These are phyloP conservation scores for Tetradesmus lagerheimii DNA, from an alignment of 139 green algal genomes.

Conservation along the genomic window DNA sequence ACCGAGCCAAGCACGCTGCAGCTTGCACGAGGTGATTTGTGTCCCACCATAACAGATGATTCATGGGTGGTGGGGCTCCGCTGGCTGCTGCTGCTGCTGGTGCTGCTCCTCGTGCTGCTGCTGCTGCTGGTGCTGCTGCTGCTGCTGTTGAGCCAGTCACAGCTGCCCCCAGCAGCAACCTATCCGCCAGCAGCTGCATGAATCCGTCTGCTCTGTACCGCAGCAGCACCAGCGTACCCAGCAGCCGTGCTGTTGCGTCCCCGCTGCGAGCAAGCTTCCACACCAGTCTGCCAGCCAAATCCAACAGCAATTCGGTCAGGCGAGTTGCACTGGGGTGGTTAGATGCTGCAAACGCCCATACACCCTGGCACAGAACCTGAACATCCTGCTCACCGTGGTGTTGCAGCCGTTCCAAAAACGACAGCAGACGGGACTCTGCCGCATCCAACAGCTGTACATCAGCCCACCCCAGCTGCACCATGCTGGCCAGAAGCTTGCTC, in stretches of 20 bases:
- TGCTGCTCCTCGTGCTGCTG: not conserved
- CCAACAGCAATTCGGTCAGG: not conserved
- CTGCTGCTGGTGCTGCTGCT: not conserved
- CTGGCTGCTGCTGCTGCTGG: not conserved
- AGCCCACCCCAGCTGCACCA: not conserved
- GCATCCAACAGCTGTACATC: not conserved
- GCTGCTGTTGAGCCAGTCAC: not conserved
- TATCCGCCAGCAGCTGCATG: not conserved
- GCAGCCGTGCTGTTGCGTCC: not conserved
- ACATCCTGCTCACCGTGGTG: not conserved
- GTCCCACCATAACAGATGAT: not conserved
- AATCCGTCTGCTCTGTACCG: not conserved
- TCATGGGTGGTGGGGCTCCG: not conserved
- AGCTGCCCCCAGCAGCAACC: not conserved
- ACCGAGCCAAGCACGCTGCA: not conserved
- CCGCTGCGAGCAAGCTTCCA: not conserved
- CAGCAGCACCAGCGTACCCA: not conserved
- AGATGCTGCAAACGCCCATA: conserved; percentile 10
- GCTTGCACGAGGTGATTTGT: not conserved
- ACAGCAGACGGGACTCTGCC: conserved; percentile 2
- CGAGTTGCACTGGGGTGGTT: not conserved
- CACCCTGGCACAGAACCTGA: not conserved
- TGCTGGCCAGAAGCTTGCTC: not conserved
- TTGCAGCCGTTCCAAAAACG: not conserved
- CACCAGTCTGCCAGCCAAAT: not conserved